Evolutionary conservation across 148 eudicot species (phyloP), one percentile per base, ranked within the genome.

Genomic region (Rhododendron molle): DNA sequence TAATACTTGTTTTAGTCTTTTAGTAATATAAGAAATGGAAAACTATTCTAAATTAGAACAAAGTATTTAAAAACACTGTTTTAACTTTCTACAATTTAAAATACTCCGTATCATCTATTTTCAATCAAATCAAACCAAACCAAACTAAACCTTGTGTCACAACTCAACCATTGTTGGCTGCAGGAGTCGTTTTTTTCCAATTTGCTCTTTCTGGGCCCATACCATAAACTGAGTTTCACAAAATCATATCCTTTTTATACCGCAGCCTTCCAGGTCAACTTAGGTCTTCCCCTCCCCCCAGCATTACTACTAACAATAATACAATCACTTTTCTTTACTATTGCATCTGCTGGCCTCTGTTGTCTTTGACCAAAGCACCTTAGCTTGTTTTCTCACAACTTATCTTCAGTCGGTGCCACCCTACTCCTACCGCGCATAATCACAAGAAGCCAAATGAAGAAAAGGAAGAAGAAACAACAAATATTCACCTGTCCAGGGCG

Each of bases 401-500:
- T 67, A 26, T 26, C 14, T 26, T 67, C 34, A 11, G 28, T 62
- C 11, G 34, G 73, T 67, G 32, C 34, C 32, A 67, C 32, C 32
- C 73, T 67, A 26, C 73, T 26, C 6, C 76, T 71, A 71, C 38
- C 20, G 7, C 2, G 4, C n/a, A n/a, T 62, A 62, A 30, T 65
- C 82, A 50, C 54, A 36, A 69, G n/a, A 32, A 78, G 72, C 5
- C 78, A 38, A 78, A 79, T 79, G 43, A 81, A 71, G 46, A 67
- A 43, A 40, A 21, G 40, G 30, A 52, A 49, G 71, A 49, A 54
- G 52, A 78, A 60, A 81, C 32, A 62, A 84, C 20, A 71, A 62
- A 56, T 34, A 47, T 5, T 50, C 72, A 97, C 99, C 91, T 95
- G 98, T 78, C 99, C 99, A 81, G 99, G 99, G 82, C 94, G 99